Evolutionary conservation across 2,329 filamentous ascomycete genomes (phyloP), one percentile per base, ranked within the genome.

Genomic region (Hypoxylon sp.): DNA sequence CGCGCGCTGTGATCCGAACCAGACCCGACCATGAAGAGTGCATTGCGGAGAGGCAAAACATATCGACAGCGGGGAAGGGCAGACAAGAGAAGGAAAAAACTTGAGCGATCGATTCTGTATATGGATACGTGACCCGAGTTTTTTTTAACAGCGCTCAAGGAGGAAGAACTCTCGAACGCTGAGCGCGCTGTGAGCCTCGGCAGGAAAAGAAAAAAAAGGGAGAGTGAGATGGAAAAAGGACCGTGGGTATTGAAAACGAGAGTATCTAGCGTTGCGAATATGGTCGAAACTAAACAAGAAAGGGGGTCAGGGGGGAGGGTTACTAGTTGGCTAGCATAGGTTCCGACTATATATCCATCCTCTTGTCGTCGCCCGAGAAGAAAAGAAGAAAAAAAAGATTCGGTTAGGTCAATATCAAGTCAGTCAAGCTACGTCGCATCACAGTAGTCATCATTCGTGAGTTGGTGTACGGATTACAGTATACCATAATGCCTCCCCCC

Each of bases 391-490:
- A n/a, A n/a, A n/a, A n/a, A 48, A 58, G 33, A 38, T 33, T 38
- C 27, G 17, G 27, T 46, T 33, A 46, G 42, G 51, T 51, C 51
- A 55, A 62, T 59, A 48, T 60, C 48, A 53, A 62, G 55, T 60
- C 48, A 56, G 45, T 62, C 48, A 43, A 62, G 55, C 52, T 48
- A 49, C 37, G 45, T 48, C 15, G 43, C 43, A 21, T 49, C 24
- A 15, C 31, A 20, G n/a, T 7, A 37, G 20, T n/a, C 11, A 17
- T 31, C 5, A 11, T 11, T 10, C 46, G 33, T 45, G 24, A 58
- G 23, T 15, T 7, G 17, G 8, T 24, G 11, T 15, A 6, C 15
- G 4, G 11, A 13, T n/a, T 13, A n/a, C 26, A 4, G 10, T 33
- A 6, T 33, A 13, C 29, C 29, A 40, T 11, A 35, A 4, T 8